Evolutionary conservation across 768 basidiomycete genomes (phyloP), one percentile per base, ranked within the genome.

Genomic region (Mycena capillaripes): DNA sequence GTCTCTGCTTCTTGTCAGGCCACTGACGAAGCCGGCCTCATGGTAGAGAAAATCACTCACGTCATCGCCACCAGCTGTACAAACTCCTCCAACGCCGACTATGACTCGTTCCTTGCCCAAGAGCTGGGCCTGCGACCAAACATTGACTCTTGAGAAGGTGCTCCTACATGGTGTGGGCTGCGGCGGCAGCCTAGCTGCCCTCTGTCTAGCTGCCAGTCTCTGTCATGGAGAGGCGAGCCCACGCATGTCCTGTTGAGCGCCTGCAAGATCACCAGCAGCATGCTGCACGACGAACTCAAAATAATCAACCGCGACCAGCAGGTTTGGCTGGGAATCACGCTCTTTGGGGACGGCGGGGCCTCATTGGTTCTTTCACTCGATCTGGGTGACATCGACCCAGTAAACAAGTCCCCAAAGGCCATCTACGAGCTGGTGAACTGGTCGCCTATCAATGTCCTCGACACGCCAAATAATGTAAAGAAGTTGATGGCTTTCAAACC

Each of bases 41-140:
- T 42, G 7, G 17, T 14, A 30, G 65, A 72, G 1, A 42, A 44
- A n/a, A 67, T 72, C 25, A 72, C 64, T 2, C 65, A 72, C 36
- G 59, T 72, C 42, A 59, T 72, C 7, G 59, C 59, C 16, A 72
- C 57, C 8, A 72, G 65, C 21, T 72, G 71, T 59, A 72, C 71
- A 0, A 67, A 66, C 52, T 62, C 65, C 6, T 72, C 71, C 30
- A 61, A 66, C 29, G 65, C 71, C 2, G 71, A 65, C 0, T 72
- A 44, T 40, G 71, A 72, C 44, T 8, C 14, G 4, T 46, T 36
- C 25, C 48, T 72, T 7, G 64, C 71, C 4, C 71, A 61, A 34
- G 56, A 46, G 21, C 46, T 70, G 8, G 69, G 69, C 2, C n/a
- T 70, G n/a, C n/a, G n/a, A 25, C 42, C 46, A 16, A 46, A 40